Base-by-base conservation (phyloP, 169 alveolate genomes). In the Eimeria necatrix region DNA sequence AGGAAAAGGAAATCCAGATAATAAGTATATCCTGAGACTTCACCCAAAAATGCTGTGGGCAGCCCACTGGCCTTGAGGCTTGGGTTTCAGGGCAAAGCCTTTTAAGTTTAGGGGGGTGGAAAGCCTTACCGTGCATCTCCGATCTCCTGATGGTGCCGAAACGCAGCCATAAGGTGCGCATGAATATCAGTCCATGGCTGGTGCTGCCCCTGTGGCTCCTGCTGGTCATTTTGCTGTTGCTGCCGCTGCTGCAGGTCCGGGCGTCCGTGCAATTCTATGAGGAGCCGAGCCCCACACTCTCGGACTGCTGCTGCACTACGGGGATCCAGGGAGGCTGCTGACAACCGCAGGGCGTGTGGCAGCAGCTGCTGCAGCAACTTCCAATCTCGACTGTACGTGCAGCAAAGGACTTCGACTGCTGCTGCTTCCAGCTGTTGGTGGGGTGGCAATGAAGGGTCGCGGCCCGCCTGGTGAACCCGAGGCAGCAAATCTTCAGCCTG, bases 361-460 rank as follows among this genome's bases (percentile, higher is more conserved):
- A 83, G 71, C 74, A 83, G 74, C 74, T 83, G 91, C 56, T 83
- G 91, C 59, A 83, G 74, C 76, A 24, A 73, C 56, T 51, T 48
- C 91, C 91, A 83, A 61, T 83, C 76, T 56, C 74, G 51, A n/a
- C 46, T 52, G 91, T 83, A 83, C 12, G 91, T 83, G n/a, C 56
- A 83, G 76, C 91, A 83, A 22, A 83, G 74, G 12, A 56, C 91
- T 52, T 83, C 91, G 6, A 52, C 91, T 83, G 91, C 91, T 83
- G 91, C 91, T 83, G 91, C 91, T 56, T 83, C 91, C 22, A 83
- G 74, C 59, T 83, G 91, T 76, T 83, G 91, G 68, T 83, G 91
- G 46, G 48, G 91, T 12, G 91, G 91, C 51, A 83, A 26, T 6
- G 74, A 52, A 26, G 91, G 76, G 91, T 83, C 91, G 24, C 91